Percentiles rank a stretch among this genome's conserved stretches.
Evolutionary conservation across 805 yeast genomes (phyloP).

Genomic region (Yueomyces sinensis): DNA sequence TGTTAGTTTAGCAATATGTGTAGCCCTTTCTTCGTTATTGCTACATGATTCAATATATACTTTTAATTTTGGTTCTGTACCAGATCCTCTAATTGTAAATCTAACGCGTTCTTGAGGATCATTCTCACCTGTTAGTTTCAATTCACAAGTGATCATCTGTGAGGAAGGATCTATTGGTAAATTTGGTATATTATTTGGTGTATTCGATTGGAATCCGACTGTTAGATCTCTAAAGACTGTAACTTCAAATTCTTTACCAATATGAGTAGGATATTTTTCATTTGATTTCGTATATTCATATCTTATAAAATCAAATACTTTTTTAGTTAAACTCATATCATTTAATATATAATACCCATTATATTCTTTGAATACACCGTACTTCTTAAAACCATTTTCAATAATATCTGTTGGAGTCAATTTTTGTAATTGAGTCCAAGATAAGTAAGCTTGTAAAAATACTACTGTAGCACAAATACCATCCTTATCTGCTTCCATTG

Average conservation of each 20-base stretch:
- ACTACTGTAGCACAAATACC: slow-evolving; percentile 73
- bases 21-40: slow-evolving; percentile 33
- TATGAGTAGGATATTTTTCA: slow-evolving; percentile 28
- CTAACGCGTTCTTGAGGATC: slow-evolving; percentile 32
- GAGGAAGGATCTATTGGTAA: slow-evolving; percentile 62
- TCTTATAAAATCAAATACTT: slow-evolving; percentile 46
- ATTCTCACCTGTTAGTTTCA: slow-evolving; percentile 17
- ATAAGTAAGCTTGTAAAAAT: slow-evolving; percentile 55
- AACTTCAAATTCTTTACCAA: slow-evolving; percentile 46
- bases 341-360: slow-evolving; percentile 75
- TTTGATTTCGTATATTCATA: slow-evolving; percentile 11
- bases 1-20: slow-evolving; percentile 39
- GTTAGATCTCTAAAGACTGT: slow-evolving; percentile 75
- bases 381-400: slow-evolving; percentile 42
- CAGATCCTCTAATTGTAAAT: slow-evolving; percentile 86
- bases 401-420: slow-evolving; percentile 31
- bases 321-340: slow-evolving; percentile 35
- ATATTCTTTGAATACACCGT: slow-evolving; percentile 73
- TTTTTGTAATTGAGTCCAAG: slow-evolving; percentile 35
- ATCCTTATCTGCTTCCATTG: slow-evolving; percentile 75
- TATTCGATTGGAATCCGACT: slow-evolving; percentile 61
- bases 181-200: slow-evolving; percentile 40
- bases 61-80: slow-evolving; percentile 91
- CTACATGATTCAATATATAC: slow-evolving; percentile 77
- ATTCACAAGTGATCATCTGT: slow-evolving; percentile 72